A percentile compares a stretch with the other conserved stretches of the same genome.
These are phyloP conservation scores for Coemansia sp. DNA, from an alignment of 192 early-diverging fungal genomes.

Conservation along the genomic window DNA sequence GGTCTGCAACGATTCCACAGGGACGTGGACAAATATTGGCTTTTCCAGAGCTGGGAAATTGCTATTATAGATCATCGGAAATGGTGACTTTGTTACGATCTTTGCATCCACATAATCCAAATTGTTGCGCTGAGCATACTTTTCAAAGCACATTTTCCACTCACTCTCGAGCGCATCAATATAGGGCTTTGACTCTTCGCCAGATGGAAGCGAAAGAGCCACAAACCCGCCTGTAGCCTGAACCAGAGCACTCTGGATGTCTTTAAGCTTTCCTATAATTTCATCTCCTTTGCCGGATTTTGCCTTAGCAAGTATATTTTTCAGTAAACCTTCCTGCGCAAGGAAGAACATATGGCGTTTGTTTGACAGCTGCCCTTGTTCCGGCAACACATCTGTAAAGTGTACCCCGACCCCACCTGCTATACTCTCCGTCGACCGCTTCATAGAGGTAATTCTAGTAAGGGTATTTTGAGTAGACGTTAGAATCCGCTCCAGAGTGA, in stretches of 20 bases:
- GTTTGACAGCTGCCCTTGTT: constrained; percentile 52
- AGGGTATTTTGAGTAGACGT: constrained; percentile 70
- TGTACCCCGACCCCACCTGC: constrained; percentile 54
- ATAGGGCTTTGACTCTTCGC: constrained; percentile 15
- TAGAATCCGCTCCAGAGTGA: constrained; percentile 70
- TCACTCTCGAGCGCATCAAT: constrained; percentile 25
- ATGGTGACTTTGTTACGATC: constrained; percentile 13
- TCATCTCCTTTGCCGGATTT: constrained; percentile 4
- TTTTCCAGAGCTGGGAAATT: constrained; percentile 40
- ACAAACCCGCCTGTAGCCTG: constrained; percentile 12
- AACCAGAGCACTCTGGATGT: constrained; percentile 16
- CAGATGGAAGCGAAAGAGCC: constrained; percentile 15
- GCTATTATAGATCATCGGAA: constrained; percentile 47
- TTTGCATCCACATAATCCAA: too few species aligned
- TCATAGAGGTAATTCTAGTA: constrained; percentile 63
- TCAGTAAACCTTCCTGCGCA: constrained; percentile 67
- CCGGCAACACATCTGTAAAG: constrained; percentile 43
- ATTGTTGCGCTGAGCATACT: not conserved
- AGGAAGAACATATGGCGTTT: constrained; percentile 67
- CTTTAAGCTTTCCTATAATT: constrained; percentile 15
- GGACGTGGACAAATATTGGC: constrained; percentile 52
- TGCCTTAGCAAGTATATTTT: constrained; percentile 41
- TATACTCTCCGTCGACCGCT: constrained; percentile 66
- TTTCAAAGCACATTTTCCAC: constrained; percentile 22
- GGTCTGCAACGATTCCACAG: constrained; percentile 53